phyloP scores from a whole-genome alignment of 2,329 filamentous ascomycete species.

The Beauveria sp. region DNA sequence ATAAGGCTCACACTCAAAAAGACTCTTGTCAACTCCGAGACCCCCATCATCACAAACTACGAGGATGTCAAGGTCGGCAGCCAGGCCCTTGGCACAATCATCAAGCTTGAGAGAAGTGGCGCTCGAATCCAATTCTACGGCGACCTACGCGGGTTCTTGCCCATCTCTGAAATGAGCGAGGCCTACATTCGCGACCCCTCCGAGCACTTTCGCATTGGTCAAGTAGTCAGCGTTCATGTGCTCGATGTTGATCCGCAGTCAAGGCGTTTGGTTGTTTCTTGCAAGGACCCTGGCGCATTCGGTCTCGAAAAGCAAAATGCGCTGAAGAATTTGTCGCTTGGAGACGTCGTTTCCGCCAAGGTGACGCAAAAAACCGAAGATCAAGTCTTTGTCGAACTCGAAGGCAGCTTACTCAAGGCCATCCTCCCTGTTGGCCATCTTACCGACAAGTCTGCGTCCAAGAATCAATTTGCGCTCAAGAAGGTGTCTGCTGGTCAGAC shows the following conservation, averaged over 20 bases:
- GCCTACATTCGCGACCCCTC: constrained; percentile 84
- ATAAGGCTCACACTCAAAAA: constrained; percentile 91
- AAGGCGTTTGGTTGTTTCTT: constrained; percentile 75
- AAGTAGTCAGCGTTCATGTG: constrained; percentile 88
- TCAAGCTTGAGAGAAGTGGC: constrained; percentile 70
- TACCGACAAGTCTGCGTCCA: constrained; percentile 74
- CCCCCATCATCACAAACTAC: constrained; percentile 69
- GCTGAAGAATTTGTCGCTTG: constrained; percentile 65
- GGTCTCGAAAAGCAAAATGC: constrained; percentile 65
- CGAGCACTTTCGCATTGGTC: constrained; percentile 82
- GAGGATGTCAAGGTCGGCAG: constrained; percentile 65
- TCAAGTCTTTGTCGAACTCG: constrained; percentile 68
- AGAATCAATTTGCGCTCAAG: constrained; percentile 68
- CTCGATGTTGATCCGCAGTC: constrained; percentile 67
- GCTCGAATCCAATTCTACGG: constrained; percentile 93
- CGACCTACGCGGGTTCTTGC: constrained; percentile 73
- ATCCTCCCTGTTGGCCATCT: constrained; percentile 71
- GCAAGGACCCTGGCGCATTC: constrained; percentile 78
- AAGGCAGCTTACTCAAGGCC: constrained; percentile 67
- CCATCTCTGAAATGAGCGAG: constrained; percentile 96
- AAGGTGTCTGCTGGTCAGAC: constrained; percentile 79
- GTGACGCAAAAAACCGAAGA: constrained; percentile 76
- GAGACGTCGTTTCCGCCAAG: constrained; percentile 67
- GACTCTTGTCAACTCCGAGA: constrained; percentile 82
- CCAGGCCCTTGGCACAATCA: constrained; percentile 78